A percentile compares a stretch with the other conserved stretches of the same genome.
These are phyloP conservation scores for Phytopythium kandeliae DNA, from an alignment of 352 stramenopile species.

Conservation along the genomic window DNA sequence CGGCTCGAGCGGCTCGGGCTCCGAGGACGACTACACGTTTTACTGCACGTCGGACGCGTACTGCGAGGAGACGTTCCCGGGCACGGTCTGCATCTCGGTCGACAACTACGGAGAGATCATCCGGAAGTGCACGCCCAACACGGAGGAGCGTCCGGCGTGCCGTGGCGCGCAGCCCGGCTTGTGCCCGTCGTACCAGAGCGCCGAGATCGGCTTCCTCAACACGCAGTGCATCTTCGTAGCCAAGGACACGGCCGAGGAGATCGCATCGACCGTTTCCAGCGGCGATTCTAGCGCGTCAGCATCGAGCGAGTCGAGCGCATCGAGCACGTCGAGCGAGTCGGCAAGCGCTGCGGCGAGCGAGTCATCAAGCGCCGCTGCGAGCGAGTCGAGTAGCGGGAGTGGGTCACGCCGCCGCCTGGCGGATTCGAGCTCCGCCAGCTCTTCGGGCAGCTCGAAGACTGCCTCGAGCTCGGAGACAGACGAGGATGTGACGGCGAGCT, in stretches of 20 bases:
- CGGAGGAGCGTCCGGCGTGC: conserved; percentile 63
- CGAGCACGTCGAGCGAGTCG: conserved; percentile 1
- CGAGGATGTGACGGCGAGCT: conserved; percentile 5
- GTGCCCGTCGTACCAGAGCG: conserved; percentile 74
- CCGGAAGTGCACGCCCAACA: conserved; percentile 82
- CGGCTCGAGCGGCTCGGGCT: conserved; percentile 10
- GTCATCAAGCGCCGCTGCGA: conserved; percentile 6
- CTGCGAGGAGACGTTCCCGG: conserved; percentile 57
- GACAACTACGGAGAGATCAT: conserved; percentile 70
- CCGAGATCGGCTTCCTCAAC: conserved; percentile 69
- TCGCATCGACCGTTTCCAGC: conserved; percentile 10
- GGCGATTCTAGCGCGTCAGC: conserved; percentile 12
- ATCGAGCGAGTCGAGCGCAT: conserved; percentile 5
- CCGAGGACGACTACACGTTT: conserved; percentile 34
- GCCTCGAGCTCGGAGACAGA: conserved; percentile 9
- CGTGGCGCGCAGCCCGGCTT: conserved; percentile 59
- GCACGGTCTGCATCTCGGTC: conserved; percentile 72
- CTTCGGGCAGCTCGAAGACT: conserved; percentile 1
- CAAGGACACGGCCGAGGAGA: conserved; percentile 32
- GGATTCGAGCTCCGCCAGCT: conserved; percentile 1
- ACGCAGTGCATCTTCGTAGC: conserved; percentile 79
- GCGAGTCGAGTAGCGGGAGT: conserved; percentile 1
- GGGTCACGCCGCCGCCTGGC: conserved; percentile 6
- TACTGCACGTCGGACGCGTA: conserved; percentile 64
- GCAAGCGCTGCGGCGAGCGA: conserved; percentile 7